A percentile compares a stretch with the other conserved stretches of the same genome.
These are phyloP conservation scores for Samsoniella hepiali DNA, from an alignment of 2,329 filamentous ascomycete species.

Conservation along the genomic window DNA sequence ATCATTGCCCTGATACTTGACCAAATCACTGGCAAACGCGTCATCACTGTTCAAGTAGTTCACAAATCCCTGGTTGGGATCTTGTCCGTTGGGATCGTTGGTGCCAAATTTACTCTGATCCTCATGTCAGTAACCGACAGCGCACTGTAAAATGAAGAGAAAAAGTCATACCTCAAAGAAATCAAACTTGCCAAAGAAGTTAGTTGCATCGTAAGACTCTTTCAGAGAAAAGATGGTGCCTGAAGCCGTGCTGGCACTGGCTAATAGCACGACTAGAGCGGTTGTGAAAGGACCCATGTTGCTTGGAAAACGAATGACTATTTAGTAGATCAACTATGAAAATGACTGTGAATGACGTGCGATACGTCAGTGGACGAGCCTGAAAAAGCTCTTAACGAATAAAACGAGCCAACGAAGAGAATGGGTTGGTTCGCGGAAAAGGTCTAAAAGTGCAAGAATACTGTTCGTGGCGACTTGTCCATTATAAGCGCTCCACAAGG, in stretches of 20 bases:
- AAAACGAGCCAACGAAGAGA: not conserved
- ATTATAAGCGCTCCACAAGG: not conserved
- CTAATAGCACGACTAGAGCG: slow-evolving; percentile 10
- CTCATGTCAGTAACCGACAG: not conserved
- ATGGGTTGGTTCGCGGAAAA: not conserved
- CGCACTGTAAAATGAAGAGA: not conserved
- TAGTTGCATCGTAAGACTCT: slow-evolving; percentile 24
- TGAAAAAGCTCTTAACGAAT: not conserved
- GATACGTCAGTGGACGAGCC: slow-evolving; percentile 19
- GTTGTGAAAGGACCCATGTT: slow-evolving; percentile 5
- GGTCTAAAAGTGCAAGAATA: not conserved
- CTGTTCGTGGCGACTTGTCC: not conserved
- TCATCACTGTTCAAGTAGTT: slow-evolving; percentile 42
- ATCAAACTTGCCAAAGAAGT: slow-evolving; percentile 48
- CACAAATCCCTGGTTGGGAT: slow-evolving; percentile 66
- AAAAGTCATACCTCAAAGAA: slow-evolving; percentile 37
- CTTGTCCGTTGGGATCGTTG: slow-evolving; percentile 31
- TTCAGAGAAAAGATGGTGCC: slow-evolving; percentile 6
- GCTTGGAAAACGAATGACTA: slow-evolving; percentile 6
- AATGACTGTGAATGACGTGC: slow-evolving; percentile 16
- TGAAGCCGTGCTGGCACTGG: slow-evolving; percentile 4
- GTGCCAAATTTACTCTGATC: slow-evolving; percentile 20
- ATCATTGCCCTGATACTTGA: slow-evolving; percentile 31
- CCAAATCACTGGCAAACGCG: slow-evolving; percentile 35
- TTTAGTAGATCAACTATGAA: not conserved